Evolutionary conservation across 116 monocot genomes (phyloP).

Genomic region (Thalassia testudinum): DNA sequence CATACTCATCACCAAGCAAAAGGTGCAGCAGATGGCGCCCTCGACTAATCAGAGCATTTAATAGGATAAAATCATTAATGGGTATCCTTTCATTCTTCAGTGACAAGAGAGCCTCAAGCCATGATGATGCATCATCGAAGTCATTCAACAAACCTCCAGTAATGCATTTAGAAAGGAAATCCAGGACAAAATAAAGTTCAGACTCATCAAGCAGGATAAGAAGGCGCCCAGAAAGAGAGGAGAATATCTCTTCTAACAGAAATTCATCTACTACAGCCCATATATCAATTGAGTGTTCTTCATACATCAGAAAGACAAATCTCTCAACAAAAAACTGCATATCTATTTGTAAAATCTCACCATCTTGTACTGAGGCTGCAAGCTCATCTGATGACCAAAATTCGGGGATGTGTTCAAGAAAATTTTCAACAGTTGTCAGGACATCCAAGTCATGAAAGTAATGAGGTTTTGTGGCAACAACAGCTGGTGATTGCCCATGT

Average conservation of each 20-base stretch:
- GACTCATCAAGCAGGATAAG: slow-evolving; percentile 55
- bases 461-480: slow-evolving; percentile 97
- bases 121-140: slow-evolving; percentile 38
- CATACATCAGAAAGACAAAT: slow-evolving; percentile 64
- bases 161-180: slow-evolving; percentile 22
- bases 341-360: slow-evolving; percentile 69
- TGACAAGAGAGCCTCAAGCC: slow-evolving; percentile 61
- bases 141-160: slow-evolving; percentile 18
- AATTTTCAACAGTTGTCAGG: slow-evolving; percentile 67
- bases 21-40: slow-evolving; percentile 61
- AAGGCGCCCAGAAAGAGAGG: slow-evolving; percentile 40
- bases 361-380: slow-evolving; percentile 72
- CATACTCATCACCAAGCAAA: slow-evolving; percentile 63
- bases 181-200: slow-evolving; percentile 41
- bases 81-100: slow-evolving; percentile 10
- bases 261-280: slow-evolving; percentile 59
- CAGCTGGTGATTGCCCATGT: slow-evolving; percentile 90
- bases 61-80: slow-evolving; percentile 50
- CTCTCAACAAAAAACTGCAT: slow-evolving; percentile 60
- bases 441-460: slow-evolving; percentile 88
- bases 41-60: slow-evolving; percentile 52
- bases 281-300: slow-evolving; percentile 42
- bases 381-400: slow-evolving; percentile 95
- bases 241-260: slow-evolving; percentile 47
- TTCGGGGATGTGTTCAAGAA: slow-evolving; percentile 78